phyloP scores from a whole-genome alignment of 345 rosid genomes.

The Ricinus communis region DNA sequence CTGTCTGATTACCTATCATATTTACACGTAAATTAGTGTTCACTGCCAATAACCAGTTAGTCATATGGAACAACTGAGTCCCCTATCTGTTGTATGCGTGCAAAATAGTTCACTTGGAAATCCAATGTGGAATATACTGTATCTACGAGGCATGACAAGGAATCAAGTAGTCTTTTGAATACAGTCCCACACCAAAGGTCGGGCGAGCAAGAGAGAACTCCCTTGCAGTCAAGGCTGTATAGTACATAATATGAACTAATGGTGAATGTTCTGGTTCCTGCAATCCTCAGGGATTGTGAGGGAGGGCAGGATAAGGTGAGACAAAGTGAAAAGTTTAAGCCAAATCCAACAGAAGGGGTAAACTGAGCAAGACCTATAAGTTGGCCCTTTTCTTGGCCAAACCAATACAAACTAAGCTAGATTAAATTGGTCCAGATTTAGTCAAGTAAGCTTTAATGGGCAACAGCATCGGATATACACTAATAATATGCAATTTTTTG shows the following conservation, averaged over 20 bases:
- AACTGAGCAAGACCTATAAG: background rate
- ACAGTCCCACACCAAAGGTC: no score
- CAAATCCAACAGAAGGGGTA: background rate
- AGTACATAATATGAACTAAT: no score
- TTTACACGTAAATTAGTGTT: no score
- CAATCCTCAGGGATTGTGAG: background rate
- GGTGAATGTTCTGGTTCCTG: background rate
- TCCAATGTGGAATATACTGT: no score
- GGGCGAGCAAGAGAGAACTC: no score
- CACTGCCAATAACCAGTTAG: background rate
- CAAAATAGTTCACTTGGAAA: background rate
- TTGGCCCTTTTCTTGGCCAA: background rate
- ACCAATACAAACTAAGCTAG: background rate
- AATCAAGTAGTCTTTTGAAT: no score
- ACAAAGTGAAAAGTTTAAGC: background rate
- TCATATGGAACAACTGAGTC: background rate
- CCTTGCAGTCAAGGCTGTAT: no score
- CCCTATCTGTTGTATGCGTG: background rate
- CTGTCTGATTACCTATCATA: no score
- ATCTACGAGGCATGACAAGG: no score
- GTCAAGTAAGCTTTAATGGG: background rate
- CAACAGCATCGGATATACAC: background rate
- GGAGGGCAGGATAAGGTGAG: background rate
- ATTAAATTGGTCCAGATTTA: background rate
- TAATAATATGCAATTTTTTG: background rate